Percentiles rank a stretch among this genome's conserved stretches.
Evolutionary conservation across 2,329 filamentous ascomycete species (phyloP).

Genomic region (Alternaria sp.): DNA sequence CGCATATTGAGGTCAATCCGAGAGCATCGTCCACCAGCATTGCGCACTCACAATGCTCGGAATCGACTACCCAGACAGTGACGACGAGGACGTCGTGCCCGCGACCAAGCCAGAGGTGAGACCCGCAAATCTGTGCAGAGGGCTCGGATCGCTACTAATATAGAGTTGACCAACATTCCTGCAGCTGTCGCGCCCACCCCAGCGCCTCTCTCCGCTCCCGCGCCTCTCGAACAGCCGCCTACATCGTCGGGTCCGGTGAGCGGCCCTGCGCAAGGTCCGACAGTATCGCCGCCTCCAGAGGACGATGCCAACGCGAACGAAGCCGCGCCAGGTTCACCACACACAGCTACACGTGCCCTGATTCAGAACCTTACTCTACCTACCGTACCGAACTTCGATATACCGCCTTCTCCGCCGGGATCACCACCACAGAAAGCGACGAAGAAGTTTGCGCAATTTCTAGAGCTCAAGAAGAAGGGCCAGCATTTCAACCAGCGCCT

Average conservation of each 20-base stretch:
- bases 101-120: constrained; percentile 49
- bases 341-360: constrained; percentile 68
- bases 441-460: constrained; percentile 75
- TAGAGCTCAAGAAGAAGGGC: constrained; percentile 76
- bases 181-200: constrained; percentile 21
- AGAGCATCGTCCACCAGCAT: constrained; percentile 6
- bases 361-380: constrained; percentile 78
- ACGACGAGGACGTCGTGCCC: constrained; percentile 52
- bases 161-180: constrained; percentile 37
- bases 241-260: constrained; percentile 19
- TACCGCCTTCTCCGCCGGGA: constrained; percentile 75
- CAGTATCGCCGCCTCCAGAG: constrained; percentile 26
- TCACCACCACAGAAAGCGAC: constrained; percentile 56
- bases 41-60: constrained; percentile 47
- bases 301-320: constrained; percentile 21
- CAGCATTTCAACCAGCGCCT: constrained; percentile 81
- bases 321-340: constrained; percentile 63
- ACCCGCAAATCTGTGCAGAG: constrained; percentile 26
- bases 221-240: constrained; percentile 13
- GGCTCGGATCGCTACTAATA: constrained; percentile 58
- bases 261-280: constrained; percentile 39
- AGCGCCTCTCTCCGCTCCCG: constrained; percentile 11
- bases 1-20: constrained; percentile 9
- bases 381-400: constrained; percentile 72
- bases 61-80: constrained; percentile 54